A percentile compares a stretch with the other conserved stretches of the same genome.
These are phyloP conservation scores for Cynara cardunculus DNA, from an alignment of 129 eudicot species.

Conservation along the genomic window DNA sequence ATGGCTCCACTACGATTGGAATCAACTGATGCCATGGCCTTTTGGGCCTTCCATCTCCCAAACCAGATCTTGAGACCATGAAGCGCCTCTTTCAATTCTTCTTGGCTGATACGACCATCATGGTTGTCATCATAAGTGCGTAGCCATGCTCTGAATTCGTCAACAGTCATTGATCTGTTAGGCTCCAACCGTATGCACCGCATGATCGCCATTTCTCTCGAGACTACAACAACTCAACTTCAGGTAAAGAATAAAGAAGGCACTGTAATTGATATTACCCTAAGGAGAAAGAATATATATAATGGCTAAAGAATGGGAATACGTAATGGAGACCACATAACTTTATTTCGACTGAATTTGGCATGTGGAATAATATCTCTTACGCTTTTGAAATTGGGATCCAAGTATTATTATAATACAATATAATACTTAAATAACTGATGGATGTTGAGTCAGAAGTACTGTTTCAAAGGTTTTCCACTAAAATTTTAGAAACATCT, in stretches of 20 bases:
- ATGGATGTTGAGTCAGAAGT: neutral
- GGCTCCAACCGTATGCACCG: slow-evolving; percentile 40
- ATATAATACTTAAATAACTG: neutral
- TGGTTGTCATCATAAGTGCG: slow-evolving; percentile 44
- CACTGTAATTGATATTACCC: slow-evolving; percentile 11
- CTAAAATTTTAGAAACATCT: neutral
- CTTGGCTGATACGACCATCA: slow-evolving; percentile 53
- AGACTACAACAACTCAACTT: neutral
- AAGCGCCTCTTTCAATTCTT: slow-evolving; percentile 50
- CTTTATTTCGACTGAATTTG: slow-evolving; percentile 7
- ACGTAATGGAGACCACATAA: slow-evolving; percentile 6
- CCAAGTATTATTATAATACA: neutral
- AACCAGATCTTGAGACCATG: slow-evolving; percentile 52
- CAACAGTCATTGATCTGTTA: slow-evolving; percentile 43
- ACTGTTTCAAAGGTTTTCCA: neutral
- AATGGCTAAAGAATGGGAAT: slow-evolving; percentile 24
- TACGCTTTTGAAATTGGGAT: slow-evolving; percentile 13
- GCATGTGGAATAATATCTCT: slow-evolving; percentile 15
- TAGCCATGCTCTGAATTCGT: slow-evolving; percentile 60
- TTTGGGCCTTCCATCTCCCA: slow-evolving; percentile 52
- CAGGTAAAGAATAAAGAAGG: neutral
- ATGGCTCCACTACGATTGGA: slow-evolving; percentile 39
- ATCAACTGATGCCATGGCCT: slow-evolving; percentile 42
- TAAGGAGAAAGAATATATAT: slow-evolving; percentile 12
- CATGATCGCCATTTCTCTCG: slow-evolving; percentile 42